These are phyloP conservation scores for Echites panduratus DNA, from an alignment of 257 asterid genomes.

Conservation along the genomic window DNA sequence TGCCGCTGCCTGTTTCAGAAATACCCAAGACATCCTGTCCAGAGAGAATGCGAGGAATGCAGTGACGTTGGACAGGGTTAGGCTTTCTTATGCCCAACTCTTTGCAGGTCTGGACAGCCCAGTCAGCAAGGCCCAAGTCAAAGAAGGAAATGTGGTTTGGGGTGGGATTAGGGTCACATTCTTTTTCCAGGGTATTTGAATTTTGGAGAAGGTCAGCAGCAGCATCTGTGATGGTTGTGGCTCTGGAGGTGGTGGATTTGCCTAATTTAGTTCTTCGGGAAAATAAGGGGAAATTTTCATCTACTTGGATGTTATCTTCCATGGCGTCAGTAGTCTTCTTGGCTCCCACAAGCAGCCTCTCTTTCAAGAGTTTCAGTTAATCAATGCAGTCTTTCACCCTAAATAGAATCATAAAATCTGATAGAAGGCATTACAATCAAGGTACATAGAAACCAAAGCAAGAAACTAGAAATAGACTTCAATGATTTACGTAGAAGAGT, in stretches of 20 bases:
- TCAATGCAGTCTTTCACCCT: background rate
- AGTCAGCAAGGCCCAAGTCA: constrained; percentile 75
- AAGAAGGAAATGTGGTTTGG: constrained; percentile 54
- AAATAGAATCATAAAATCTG: background rate
- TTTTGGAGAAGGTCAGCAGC: background rate
- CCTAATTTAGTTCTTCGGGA: constrained; percentile 28
- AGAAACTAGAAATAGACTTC: background rate
- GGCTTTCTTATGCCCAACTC: constrained; percentile 88
- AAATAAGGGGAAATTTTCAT: constrained; percentile 52
- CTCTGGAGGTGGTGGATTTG: constrained; percentile 1
- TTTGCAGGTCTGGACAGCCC: constrained; percentile 75
- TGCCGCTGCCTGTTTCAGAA: constrained; percentile 94
- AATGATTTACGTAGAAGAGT: background rate
- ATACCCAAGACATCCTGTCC: constrained; percentile 87
- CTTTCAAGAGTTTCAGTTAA: background rate
- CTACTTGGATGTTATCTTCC: constrained; percentile 36
- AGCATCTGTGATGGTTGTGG: constrained; percentile 7
- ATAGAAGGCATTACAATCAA: background rate
- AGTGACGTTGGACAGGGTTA: constrained; percentile 84
- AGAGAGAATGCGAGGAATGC: constrained; percentile 76
- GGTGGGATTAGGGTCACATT: constrained; percentile 48
- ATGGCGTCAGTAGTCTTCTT: constrained; percentile 2
- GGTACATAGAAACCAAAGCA: background rate
- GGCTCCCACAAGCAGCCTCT: background rate
- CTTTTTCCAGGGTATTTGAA: constrained; percentile 37